These are phyloP conservation scores for Cladosporium sp. DNA, from an alignment of 2,329 filamentous ascomycete genomes.

Conservation along the genomic window DNA sequence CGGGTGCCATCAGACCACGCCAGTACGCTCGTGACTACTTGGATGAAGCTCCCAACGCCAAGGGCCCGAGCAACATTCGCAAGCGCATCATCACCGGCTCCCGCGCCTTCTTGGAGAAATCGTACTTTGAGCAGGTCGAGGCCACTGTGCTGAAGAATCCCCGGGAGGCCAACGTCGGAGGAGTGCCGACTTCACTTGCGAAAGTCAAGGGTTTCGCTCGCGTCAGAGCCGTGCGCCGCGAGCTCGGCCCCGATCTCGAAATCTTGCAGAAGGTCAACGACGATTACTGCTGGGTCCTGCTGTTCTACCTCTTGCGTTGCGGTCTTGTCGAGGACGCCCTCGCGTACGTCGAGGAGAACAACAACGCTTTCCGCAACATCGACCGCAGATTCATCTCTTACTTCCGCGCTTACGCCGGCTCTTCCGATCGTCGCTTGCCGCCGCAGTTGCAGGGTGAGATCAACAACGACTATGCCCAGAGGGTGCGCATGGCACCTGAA, in stretches of 20 bases:
- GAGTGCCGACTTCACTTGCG: conserved; percentile 80
- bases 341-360: conserved; percentile 77
- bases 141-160: conserved; percentile 75
- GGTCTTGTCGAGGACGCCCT: conserved; percentile 82
- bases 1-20: conserved; percentile 67
- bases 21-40: conserved; percentile 74
- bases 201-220: conserved; percentile 92
- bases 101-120: conserved; percentile 72
- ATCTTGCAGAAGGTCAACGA: conserved; percentile 64
- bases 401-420: conserved; percentile 76
- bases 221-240: conserved; percentile 72
- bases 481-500: conserved; percentile 76
- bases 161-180: conserved; percentile 82
- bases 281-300: conserved; percentile 88
- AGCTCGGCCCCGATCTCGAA: conserved; percentile 73
- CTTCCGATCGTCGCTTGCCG: conserved; percentile 70
- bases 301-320: conserved; percentile 85
- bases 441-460: conserved; percentile 81
- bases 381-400: conserved; percentile 89
- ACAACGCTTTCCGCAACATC: conserved; percentile 77
- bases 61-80: conserved; percentile 62
- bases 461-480: conserved; percentile 83
- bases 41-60: conserved; percentile 65
- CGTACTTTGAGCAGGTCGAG: conserved; percentile 76
- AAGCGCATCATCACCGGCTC: conserved; percentile 79